Evolutionary conservation across 306 rosid species (phyloP), one percentile per base, ranked within the genome.

Genomic region (Lupinus albus): DNA sequence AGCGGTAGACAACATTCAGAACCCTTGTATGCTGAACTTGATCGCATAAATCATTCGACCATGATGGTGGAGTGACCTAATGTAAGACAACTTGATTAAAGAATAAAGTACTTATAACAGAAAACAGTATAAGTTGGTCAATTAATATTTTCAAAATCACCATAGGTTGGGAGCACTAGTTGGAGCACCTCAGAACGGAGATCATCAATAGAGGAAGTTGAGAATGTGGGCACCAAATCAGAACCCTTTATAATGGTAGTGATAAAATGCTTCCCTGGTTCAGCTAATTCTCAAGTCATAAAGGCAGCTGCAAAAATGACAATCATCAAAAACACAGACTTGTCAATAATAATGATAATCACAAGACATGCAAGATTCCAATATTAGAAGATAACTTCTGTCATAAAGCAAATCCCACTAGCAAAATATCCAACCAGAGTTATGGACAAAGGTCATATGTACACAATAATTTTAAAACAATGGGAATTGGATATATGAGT

Each of bases 261-360:
- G 56, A 93, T 93, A 70, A 93, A 93, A 74, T 88, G 85, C 75
- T 93, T 93, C 53, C 98, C 98, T 15, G 98, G 90, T 81, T 93
- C 98, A 66, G 97, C 98, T 76, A 93, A 86, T 75, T 90, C 97
- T 94, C 81, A 84, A 14, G 98, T 93, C 92, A 93, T 88, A n/a
- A n/a, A n/a, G n/a, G 98, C 98, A 82, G 97, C 98, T 93, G 84
- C 74, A 86, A 77, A 78, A 63, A 57, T 52, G 52, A 74, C 20
- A 79, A 71, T 77, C 54, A 57, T 7, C 73, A 70, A n/a, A 70
- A 68, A 59, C 30, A 49, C 59, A 51, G 46, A 62, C 25, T 54
- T 77, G n/a, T n/a, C n/a, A 67, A 67, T 42, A 33, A 6, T 2
- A 8, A 67, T 33, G 49, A 55, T 47, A 10, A 15, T 14, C 17